phyloP scores from a whole-genome alignment of 352 stramenopile species.

The Pythium rishiriense region DNA sequence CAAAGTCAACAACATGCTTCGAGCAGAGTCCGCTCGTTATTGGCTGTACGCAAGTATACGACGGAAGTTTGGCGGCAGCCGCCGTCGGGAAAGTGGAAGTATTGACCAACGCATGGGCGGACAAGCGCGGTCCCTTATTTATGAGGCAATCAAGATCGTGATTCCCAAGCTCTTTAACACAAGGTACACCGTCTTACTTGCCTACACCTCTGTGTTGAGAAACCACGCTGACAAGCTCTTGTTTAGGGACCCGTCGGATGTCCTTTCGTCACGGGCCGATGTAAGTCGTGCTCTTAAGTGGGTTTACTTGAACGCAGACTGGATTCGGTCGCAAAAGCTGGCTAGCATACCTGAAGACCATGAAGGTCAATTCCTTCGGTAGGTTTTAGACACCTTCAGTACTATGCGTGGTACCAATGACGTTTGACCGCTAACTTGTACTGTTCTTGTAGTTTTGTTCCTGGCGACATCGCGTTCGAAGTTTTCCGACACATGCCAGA shows the following conservation, averaged over 20 bases:
- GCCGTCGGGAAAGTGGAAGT: conserved; percentile 9
- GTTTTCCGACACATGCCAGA: conserved; percentile 88
- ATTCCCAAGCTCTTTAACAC: conserved; percentile 74
- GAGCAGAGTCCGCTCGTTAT: conserved; percentile 80
- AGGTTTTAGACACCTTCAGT: conserved; percentile 12
- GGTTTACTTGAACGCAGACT: conserved; percentile 86
- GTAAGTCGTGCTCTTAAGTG: conserved; percentile 83
- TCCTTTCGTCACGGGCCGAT: conserved; percentile 65
- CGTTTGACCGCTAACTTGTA: no score
- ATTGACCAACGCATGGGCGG: conserved; percentile 36
- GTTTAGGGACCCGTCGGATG: conserved; percentile 60
- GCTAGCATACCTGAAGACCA: conserved; percentile 39
- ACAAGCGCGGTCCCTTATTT: conserved; percentile 66
- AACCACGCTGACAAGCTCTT: neutral
- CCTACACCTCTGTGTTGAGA: neutral
- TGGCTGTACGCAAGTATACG: conserved; percentile 82
- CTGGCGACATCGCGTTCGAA: conserved; percentile 68
- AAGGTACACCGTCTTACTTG: conserved; percentile 31
- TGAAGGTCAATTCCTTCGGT: conserved; percentile 38
- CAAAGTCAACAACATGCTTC: conserved; percentile 83
- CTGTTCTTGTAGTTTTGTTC: conserved; percentile 41
- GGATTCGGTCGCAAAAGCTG: conserved; percentile 75
- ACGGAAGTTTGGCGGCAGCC: conserved; percentile 58
- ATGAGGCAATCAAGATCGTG: conserved; percentile 75
- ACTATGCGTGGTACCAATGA: no score